Conservation (phyloP, 352 stramenopile genomes). For the Phytophthora quininea region DNA sequence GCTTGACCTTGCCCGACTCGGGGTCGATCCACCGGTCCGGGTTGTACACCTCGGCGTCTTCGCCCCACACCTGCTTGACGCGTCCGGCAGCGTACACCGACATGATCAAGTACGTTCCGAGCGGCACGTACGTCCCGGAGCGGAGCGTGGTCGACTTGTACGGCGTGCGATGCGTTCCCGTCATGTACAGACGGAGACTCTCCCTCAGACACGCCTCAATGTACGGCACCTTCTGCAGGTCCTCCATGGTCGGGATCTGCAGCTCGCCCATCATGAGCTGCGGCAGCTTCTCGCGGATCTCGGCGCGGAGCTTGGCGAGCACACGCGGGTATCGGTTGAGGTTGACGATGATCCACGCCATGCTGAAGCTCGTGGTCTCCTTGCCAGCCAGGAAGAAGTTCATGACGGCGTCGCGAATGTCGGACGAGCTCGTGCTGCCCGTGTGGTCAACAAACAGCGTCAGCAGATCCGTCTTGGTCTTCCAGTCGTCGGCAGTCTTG, state of each 20-base stretch:
- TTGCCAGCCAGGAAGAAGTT: slow-evolving; percentile 71
- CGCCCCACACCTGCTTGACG: slow-evolving; percentile 53
- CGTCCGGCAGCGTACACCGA: slow-evolving; percentile 56
- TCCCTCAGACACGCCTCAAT: slow-evolving; percentile 69
- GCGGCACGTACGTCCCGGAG: slow-evolving; percentile 59
- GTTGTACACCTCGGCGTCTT: slow-evolving; percentile 48
- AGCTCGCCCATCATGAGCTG: slow-evolving; percentile 38
- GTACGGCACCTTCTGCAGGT: slow-evolving; percentile 63
- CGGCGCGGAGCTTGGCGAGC: slow-evolving; percentile 40
- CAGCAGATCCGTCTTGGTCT: slow-evolving; percentile 44
- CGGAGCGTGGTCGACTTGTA: slow-evolving; percentile 55
- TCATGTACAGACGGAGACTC: slow-evolving; percentile 66
- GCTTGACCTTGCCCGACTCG: slow-evolving; percentile 39
- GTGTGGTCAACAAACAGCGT: slow-evolving; percentile 53
- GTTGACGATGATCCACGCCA: slow-evolving; percentile 68
- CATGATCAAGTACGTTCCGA: slow-evolving; percentile 56
- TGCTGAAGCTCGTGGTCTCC: slow-evolving; percentile 63
- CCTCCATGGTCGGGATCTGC: slow-evolving; percentile 46
- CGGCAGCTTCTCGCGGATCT: slow-evolving; percentile 43
- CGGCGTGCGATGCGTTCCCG: slow-evolving; percentile 43
- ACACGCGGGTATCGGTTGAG: slow-evolving; percentile 57
- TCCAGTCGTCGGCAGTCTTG: slow-evolving; percentile 21
- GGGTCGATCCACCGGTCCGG: slow-evolving; percentile 62
- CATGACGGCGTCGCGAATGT: slow-evolving; percentile 65
- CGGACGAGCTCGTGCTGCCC: slow-evolving; percentile 36